Percentiles rank a stretch among this genome's conserved stretches.
Evolutionary conservation across 2,329 filamentous ascomycete species (phyloP).

Genomic region (Colletotrichum sp.): DNA sequence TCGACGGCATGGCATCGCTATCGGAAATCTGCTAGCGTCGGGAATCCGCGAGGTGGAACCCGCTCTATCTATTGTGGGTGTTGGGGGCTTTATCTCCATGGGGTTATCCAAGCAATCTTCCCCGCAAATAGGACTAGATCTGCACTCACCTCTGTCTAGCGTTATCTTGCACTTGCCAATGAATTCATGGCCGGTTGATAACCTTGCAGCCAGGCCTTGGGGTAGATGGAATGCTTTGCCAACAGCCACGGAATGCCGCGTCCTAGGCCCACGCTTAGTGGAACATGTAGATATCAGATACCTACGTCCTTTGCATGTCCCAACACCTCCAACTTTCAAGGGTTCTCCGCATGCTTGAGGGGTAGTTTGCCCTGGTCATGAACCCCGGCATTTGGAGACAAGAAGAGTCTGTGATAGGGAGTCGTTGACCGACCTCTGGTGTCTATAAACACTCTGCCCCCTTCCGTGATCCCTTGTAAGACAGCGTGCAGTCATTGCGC

Average conservation of each 20-base stretch:
- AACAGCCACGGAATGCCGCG: not conserved
- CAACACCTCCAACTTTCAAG: not conserved
- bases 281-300: not conserved
- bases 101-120: not conserved
- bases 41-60: not conserved
- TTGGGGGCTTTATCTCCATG: not conserved
- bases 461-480: not conserved
- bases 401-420: not conserved
- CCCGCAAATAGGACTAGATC: not conserved
- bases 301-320: not conserved
- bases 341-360: not conserved
- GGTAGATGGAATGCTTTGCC: not conserved
- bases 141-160: not conserved
- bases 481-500: not conserved
- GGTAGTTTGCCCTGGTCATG: not conserved
- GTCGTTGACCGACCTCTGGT: not conserved
- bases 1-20: not conserved
- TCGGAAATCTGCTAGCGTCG: slow-evolving; percentile 6
- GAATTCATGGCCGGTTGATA: not conserved
- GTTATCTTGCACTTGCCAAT: not conserved
- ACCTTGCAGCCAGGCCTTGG: not conserved
- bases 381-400: not conserved
- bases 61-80: not conserved
- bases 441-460: not conserved
- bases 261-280: not conserved